Base-by-base conservation (phyloP, 805 yeast species). In the Lipomyces sp. region DNA sequence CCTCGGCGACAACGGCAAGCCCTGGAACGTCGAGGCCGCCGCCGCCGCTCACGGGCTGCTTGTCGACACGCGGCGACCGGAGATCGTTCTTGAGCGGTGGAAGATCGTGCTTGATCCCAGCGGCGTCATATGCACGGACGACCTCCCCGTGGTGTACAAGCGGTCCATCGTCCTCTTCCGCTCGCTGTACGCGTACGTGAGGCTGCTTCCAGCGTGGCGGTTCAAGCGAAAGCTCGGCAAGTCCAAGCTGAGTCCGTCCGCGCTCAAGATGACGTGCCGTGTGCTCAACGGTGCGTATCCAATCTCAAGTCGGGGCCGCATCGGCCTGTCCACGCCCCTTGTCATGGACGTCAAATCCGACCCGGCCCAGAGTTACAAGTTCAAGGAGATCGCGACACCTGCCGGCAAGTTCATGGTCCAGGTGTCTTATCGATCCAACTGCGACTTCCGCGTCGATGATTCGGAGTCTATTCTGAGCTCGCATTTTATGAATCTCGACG, bases 1-100 rank as follows among this genome's bases (percentile, higher is more conserved):
- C 35, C 71, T 71, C 26, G 90, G 84, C 59, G 75, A 74, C 2
- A 73, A 74, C 6, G 77, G 75, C 22, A 73, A 73, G 55, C 45
- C 58, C n/a, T 61, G 60, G 57, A 60, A 47, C 31, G 62, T 75
- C 13, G 81, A 84, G 77, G 72, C 83, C 8, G 79, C 75, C 51
- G 84, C 83, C 13, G 73, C 77, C 2, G 80, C 78, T 61, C 84
- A 84, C 61, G 41, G 43, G 3, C 3, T 31, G n/a, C 34, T 42
- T 8, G 11, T 47, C 4, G 43, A 33, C n/a, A 24, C 31, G 10
- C 44, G 45, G 13, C 41, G 39, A 4, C 74, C 80, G 16, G 98
- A 91, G 67, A 79, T 93, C n/a, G 96, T 93, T 1, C 70, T 93
- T 50, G 98, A 93, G 64, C 76, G 98, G 52, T 93, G 98, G 98